A percentile compares a stretch with the other conserved stretches of the same genome.
Evolutionary conservation across 2,329 filamentous ascomycete species (phyloP).

Genomic region (Neofusicoccum sp.): DNA sequence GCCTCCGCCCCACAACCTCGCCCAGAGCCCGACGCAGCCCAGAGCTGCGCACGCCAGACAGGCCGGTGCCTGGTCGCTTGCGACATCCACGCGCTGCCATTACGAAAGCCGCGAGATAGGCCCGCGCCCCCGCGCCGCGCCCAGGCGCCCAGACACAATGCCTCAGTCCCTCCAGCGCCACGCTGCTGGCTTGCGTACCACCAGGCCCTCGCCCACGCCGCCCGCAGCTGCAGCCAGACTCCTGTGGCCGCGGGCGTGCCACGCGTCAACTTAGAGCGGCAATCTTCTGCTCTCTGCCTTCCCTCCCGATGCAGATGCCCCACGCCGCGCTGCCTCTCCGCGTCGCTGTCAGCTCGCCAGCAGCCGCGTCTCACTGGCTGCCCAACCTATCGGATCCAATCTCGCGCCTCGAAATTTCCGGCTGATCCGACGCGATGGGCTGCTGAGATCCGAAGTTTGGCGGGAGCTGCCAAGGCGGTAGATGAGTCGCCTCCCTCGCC

Average conservation of each 20-base stretch:
- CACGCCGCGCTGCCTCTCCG: neutral
- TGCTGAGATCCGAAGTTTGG: constrained; percentile 1
- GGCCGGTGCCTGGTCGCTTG: neutral
- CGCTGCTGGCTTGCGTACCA: neutral
- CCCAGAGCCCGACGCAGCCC: neutral
- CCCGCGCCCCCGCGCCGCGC: neutral
- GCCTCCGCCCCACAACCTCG: neutral
- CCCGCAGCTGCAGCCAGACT: neutral
- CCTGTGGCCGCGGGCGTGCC: neutral
- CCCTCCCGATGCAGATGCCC: neutral
- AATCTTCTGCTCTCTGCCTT: neutral
- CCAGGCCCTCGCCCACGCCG: neutral
- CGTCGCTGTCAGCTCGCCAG: neutral
- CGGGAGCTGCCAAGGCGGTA: neutral
- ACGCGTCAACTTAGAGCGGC: neutral
- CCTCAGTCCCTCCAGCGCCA: neutral
- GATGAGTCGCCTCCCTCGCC: neutral
- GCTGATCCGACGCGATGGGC: neutral
- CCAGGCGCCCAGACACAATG: neutral
- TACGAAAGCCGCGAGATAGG: constrained; percentile 5
- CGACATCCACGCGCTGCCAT: neutral
- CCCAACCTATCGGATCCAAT: neutral
- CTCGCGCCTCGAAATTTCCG: neutral
- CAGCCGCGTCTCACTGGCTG: neutral
- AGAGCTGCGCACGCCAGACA: neutral